Percentiles rank a stretch among this genome's conserved stretches.
Evolutionary conservation across 129 eudicot species (phyloP).

Genomic region (Tanacetum coccineum): DNA sequence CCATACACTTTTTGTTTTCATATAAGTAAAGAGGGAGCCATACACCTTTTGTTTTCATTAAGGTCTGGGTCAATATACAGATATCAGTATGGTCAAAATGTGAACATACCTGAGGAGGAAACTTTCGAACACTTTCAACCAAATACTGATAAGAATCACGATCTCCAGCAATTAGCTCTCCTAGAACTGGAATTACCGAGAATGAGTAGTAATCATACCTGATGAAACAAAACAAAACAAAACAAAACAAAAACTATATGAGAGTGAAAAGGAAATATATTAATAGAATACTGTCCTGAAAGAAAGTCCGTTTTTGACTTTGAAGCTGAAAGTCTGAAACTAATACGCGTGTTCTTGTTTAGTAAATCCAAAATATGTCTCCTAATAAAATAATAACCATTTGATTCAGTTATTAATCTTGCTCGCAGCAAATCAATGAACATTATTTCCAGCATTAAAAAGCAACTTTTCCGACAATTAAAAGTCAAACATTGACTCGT

Average conservation of each 20-base stretch:
- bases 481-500: not conserved
- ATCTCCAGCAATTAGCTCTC: slow-evolving; percentile 90
- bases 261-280: not conserved
- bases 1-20: too few species aligned
- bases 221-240: slow-evolving; percentile 12
- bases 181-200: slow-evolving; percentile 79
- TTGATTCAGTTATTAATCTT: not conserved
- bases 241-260: slow-evolving; percentile 5
- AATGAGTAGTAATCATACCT: slow-evolving; percentile 93
- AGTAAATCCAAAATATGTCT: slow-evolving; percentile 1
- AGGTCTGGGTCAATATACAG: not conserved
- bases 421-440: not conserved
- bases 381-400: not conserved
- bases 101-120: slow-evolving; percentile 73
- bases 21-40: not conserved
- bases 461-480: not conserved
- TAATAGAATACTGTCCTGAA: not conserved
- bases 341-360: not conserved
- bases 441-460: not conserved
- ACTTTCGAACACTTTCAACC: slow-evolving; percentile 93
- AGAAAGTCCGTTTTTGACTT: not conserved
- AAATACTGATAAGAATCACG: slow-evolving; percentile 90
- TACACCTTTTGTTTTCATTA: slow-evolving; percentile 8
- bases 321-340: not conserved
- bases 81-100: not conserved